Evolutionary conservation across 805 yeast genomes (phyloP).

Genomic region (Candida hispaniensis): DNA sequence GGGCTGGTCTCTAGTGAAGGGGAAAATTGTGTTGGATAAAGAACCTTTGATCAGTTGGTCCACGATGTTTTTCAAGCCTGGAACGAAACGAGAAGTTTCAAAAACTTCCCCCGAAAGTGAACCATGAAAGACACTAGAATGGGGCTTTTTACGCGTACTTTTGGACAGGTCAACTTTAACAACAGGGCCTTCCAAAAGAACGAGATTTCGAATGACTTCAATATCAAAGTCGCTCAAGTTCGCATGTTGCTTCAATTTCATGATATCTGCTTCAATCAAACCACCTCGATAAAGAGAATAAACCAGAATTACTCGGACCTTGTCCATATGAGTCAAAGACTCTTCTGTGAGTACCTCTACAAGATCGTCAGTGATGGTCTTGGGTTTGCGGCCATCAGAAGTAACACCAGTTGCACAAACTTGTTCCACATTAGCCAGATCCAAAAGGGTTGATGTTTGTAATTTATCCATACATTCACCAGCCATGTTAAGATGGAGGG

Average conservation of each 20-base stretch:
- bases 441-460: slow-evolving; percentile 49
- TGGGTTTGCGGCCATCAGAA: slow-evolving; percentile 51
- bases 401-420: slow-evolving; percentile 62
- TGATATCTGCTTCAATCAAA: slow-evolving; percentile 58
- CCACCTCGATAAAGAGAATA: slow-evolving; percentile 70
- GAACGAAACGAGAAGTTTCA: slow-evolving; percentile 48
- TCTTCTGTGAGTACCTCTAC: slow-evolving; percentile 37
- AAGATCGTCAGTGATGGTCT: slow-evolving; percentile 49
- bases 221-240: slow-evolving; percentile 35
- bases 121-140: slow-evolving; percentile 18
- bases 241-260: slow-evolving; percentile 52
- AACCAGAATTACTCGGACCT: slow-evolving; percentile 59
- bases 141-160: slow-evolving; percentile 18
- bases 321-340: slow-evolving; percentile 46
- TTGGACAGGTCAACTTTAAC: slow-evolving; percentile 34
- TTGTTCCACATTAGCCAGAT: slow-evolving; percentile 78
- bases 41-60: slow-evolving; percentile 38
- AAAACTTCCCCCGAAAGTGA: slow-evolving; percentile 26
- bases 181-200: slow-evolving; percentile 47
- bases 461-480: slow-evolving; percentile 56
- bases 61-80: slow-evolving; percentile 53
- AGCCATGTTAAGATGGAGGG: slow-evolving; percentile 31
- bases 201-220: slow-evolving; percentile 47
- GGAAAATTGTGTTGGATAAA: slow-evolving; percentile 52
- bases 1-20: slow-evolving; percentile 68